Conservation (phyloP, 805 yeast species). For the Metahyphopichia silvanorum region DNA sequence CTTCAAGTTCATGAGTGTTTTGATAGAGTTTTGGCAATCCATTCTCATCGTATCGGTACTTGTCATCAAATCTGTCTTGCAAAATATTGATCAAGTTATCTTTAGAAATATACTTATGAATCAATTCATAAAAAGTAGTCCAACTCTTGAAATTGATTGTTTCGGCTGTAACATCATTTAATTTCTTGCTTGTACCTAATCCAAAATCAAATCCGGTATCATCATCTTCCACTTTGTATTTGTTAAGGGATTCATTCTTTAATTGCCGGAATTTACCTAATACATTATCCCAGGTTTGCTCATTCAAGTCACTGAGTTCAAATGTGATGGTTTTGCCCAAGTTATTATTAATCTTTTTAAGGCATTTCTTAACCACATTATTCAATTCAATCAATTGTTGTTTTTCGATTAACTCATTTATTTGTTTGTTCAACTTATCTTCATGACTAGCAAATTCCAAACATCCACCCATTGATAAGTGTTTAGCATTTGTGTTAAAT, state of each 20-base stretch:
- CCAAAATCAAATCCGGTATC: conserved; percentile 53
- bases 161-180: conserved; percentile 38
- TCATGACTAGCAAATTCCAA: conserved; percentile 18
- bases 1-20: conserved; percentile 68
- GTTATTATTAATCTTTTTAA: conserved; percentile 44
- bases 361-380: conserved; percentile 29
- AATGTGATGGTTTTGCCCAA: conserved; percentile 52
- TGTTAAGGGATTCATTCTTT: conserved; percentile 5
- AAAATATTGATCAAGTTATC: conserved; percentile 64
- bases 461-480: conserved; percentile 27
- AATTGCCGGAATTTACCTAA: conserved; percentile 37
- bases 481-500: conserved; percentile 11
- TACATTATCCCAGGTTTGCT: conserved; percentile 60
- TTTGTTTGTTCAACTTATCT: conserved; percentile 27
- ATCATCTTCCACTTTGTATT: conserved; percentile 7
- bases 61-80: conserved; percentile 78
- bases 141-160: conserved; percentile 58
- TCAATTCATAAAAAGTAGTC: conserved; percentile 55
- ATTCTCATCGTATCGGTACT: conserved; percentile 76
- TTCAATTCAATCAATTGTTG: conserved; percentile 35
- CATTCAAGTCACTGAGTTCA: conserved; percentile 47
- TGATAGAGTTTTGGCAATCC: conserved; percentile 84
- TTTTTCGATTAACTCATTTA: conserved; percentile 35
- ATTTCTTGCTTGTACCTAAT: conserved; percentile 51
- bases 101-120: conserved; percentile 60